Evolutionary conservation across 441 rosid species (phyloP).

Genomic region (Pelargonium australe): DNA sequence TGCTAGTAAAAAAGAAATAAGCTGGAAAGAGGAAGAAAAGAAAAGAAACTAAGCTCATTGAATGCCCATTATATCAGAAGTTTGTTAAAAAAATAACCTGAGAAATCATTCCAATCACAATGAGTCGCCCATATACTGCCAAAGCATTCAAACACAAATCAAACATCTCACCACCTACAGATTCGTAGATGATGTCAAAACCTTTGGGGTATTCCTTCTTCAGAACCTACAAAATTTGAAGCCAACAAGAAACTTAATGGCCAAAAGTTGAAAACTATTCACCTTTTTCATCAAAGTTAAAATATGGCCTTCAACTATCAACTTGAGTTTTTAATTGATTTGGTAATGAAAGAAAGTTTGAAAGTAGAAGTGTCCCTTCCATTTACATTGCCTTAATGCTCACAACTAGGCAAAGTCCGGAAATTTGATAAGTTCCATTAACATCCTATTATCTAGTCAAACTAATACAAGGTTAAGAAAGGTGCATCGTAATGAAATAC

Average conservation of each 20-base stretch:
- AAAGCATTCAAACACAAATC: constrained; percentile 79
- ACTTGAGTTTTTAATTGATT: too few relatives aligned
- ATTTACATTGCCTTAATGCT: not conserved
- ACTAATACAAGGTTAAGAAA: not conserved
- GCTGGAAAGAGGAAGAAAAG: not conserved
- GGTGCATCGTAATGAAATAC: not conserved
- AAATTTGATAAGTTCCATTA: not conserved
- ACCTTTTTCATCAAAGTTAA: not conserved
- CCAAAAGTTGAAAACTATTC: not conserved
- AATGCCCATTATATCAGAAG: constrained; percentile 4
- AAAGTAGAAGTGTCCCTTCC: not conserved
- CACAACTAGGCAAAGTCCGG: not conserved
- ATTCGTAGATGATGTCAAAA: constrained; percentile 76
- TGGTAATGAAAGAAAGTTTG: not conserved
- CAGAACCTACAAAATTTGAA: constrained; percentile 48
- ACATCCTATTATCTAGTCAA: not conserved
- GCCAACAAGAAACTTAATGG: too few relatives aligned
- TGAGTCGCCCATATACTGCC: constrained; percentile 72
- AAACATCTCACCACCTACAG: constrained; percentile 95
- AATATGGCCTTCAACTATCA: too few relatives aligned
- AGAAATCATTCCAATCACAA: constrained; percentile 96
- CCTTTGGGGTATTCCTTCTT: constrained; percentile 83
- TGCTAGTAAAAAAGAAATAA: too few relatives aligned
- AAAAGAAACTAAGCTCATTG: not conserved
- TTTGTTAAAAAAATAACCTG: constrained; percentile 46